Conservation (phyloP, 2,329 filamentous ascomycete species). For the Meredithiella fracta region DNA sequence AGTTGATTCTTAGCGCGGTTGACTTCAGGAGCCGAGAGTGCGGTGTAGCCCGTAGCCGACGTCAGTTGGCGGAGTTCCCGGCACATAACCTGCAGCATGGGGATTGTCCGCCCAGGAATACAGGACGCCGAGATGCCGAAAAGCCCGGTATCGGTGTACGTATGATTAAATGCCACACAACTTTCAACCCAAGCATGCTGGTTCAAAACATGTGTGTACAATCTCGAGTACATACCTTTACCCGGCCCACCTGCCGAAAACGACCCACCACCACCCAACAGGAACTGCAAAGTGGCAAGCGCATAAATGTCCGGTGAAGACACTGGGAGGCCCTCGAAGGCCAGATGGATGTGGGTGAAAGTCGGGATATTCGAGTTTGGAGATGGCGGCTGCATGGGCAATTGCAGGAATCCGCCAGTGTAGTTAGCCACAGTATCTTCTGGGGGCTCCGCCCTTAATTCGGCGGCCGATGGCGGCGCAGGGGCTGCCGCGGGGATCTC, state of each 20-base stretch:
- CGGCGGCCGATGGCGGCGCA: constrained; percentile 23
- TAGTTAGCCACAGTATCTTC: constrained; percentile 51
- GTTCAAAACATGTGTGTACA: constrained; percentile 96
- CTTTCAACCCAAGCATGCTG: constrained; percentile 95
- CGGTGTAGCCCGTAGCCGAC: constrained; percentile 54
- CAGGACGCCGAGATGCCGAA: constrained; percentile 89
- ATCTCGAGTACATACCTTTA: constrained; percentile 96
- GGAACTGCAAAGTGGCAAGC: constrained; percentile 82
- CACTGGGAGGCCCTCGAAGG: constrained; percentile 88
- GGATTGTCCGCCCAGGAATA: constrained; percentile 55
- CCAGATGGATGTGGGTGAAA: constrained; percentile 85
- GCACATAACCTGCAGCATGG: constrained; percentile 93
- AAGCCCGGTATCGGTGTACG: constrained; percentile 85
- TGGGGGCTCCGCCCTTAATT: constrained; percentile 33
- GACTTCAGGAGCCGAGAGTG: constrained; percentile 62
- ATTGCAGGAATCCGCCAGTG: constrained; percentile 80
- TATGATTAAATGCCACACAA: constrained; percentile 92
- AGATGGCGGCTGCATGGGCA: constrained; percentile 65
- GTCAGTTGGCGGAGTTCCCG: constrained; percentile 69
- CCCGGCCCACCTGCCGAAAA: constrained; percentile 94
- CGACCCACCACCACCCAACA: constrained; percentile 87
- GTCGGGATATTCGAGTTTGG: constrained; percentile 60
- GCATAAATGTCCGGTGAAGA: constrained; percentile 88
- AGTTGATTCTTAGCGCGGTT: constrained; percentile 94
- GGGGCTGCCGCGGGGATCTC: constrained; percentile 33